These are phyloP conservation scores for Cotoneaster glaucophyllus DNA, from an alignment of 306 rosid genomes.

Conservation along the genomic window DNA sequence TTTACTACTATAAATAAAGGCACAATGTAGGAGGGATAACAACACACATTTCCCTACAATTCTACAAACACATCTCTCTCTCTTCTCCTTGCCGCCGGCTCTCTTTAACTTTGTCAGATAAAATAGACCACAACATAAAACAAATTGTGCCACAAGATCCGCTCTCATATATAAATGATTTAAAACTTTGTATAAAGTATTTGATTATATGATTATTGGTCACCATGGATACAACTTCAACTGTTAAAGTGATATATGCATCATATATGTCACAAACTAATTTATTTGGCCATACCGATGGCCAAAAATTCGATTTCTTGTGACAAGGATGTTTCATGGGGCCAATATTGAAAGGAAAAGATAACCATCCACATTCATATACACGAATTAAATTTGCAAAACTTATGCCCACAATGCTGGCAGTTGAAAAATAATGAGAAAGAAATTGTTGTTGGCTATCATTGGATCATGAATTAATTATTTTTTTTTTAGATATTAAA, in stretches of 20 bases:
- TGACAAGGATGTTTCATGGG: not conserved
- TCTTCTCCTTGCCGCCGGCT: too few relatives aligned
- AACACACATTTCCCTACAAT: too few relatives aligned
- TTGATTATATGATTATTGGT: not conserved
- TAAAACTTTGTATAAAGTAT: not conserved
- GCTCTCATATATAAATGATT: not conserved
- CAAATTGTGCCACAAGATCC: too few relatives aligned
- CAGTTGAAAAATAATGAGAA: slow-evolving; percentile 22
- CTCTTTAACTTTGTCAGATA: too few relatives aligned
- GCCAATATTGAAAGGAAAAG: slow-evolving; percentile 16
- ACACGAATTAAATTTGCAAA: not conserved
- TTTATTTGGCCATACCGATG: slow-evolving; percentile 1
- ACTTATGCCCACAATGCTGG: slow-evolving; percentile 1
- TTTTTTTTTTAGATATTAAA: not conserved
- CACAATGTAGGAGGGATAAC: too few relatives aligned
- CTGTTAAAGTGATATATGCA: not conserved
- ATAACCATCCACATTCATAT: not conserved
- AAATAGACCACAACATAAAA: too few relatives aligned
- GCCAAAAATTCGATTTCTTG: not conserved
- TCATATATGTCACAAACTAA: not conserved
- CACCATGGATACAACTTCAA: not conserved
- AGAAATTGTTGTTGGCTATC: slow-evolving; percentile 15
- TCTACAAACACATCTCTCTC: too few relatives aligned
- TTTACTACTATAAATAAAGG: too few relatives aligned
- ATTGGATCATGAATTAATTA: not conserved